A percentile compares a stretch with the other conserved stretches of the same genome.
Conservation (phyloP, 257 asterid genomes). For the Knoxia roxburghii region DNA sequence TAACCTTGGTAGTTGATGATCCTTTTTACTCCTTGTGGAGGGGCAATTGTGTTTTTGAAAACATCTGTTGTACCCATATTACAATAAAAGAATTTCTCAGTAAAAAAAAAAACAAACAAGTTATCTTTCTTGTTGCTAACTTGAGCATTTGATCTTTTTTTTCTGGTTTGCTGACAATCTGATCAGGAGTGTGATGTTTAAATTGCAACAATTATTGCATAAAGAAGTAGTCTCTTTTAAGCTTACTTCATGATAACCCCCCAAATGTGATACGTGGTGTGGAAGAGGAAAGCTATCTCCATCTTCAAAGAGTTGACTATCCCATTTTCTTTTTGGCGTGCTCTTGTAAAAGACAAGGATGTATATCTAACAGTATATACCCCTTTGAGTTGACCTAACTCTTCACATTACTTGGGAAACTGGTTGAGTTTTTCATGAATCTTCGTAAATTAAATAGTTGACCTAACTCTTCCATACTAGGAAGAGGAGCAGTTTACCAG, state of each 20-base stretch:
- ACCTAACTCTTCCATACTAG: constrained; percentile 4
- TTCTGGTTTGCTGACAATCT: background rate
- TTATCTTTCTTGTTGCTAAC: too few relatives aligned
- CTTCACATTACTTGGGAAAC: constrained; percentile 4
- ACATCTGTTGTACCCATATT: background rate
- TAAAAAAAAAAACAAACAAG: too few relatives aligned
- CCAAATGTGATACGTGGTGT: background rate
- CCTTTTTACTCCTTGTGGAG: background rate
- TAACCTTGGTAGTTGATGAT: background rate
- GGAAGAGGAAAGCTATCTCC: background rate
- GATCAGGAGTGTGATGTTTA: background rate
- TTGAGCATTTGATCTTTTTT: background rate
- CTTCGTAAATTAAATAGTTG: too few relatives aligned
- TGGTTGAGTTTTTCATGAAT: background rate
- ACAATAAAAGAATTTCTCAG: background rate
- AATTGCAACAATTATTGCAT: background rate
- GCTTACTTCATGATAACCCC: background rate
- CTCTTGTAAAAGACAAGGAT: background rate
- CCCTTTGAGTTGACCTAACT: constrained; percentile 12
- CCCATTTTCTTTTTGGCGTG: background rate
- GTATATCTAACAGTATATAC: background rate
- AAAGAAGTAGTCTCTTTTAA: background rate
- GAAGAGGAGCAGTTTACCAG: background rate
- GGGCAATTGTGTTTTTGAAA: background rate
- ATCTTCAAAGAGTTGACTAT: background rate